These are phyloP conservation scores for Saccharum officinarum DNA, from an alignment of 176 grass and related monocot species.

Conservation along the genomic window DNA sequence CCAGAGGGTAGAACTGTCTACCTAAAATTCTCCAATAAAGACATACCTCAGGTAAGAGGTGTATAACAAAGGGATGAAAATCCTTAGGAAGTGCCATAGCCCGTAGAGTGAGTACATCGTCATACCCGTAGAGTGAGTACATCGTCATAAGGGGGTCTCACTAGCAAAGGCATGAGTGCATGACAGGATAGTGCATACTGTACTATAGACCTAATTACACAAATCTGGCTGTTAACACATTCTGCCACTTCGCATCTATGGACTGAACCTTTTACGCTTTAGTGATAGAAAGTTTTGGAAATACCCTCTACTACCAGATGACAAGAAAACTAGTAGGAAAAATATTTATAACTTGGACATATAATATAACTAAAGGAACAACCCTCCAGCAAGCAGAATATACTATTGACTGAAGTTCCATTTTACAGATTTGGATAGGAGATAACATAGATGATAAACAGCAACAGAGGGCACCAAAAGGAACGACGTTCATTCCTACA, in stretches of 20 bases:
- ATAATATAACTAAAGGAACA: conserved; percentile 18
- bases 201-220: background rate
- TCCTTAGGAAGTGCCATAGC: background rate
- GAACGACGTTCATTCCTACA: conserved; percentile 59
- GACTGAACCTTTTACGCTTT: background rate
- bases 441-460: conserved; percentile 67
- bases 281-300: background rate
- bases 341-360: background rate
- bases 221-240: background rate
- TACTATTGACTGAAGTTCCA: conserved; percentile 14
- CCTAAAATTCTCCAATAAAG: conserved; percentile 61
- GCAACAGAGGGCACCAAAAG: conserved; percentile 59
- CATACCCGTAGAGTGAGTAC: background rate
- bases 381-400: conserved; percentile 8
- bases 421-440: conserved; percentile 71
- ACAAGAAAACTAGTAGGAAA: background rate
- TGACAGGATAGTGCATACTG: background rate
- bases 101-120: background rate
- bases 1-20: conserved; percentile 40
- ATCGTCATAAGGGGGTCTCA: background rate
- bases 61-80: background rate
- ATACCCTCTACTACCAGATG: background rate
- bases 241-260: background rate
- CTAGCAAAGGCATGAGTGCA: background rate
- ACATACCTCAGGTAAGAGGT: conserved; percentile 61